Percentiles rank a stretch among this genome's conserved stretches.
Conservation (phyloP, 768 basidiomycete species). For the Mycena capillaripes region DNA sequence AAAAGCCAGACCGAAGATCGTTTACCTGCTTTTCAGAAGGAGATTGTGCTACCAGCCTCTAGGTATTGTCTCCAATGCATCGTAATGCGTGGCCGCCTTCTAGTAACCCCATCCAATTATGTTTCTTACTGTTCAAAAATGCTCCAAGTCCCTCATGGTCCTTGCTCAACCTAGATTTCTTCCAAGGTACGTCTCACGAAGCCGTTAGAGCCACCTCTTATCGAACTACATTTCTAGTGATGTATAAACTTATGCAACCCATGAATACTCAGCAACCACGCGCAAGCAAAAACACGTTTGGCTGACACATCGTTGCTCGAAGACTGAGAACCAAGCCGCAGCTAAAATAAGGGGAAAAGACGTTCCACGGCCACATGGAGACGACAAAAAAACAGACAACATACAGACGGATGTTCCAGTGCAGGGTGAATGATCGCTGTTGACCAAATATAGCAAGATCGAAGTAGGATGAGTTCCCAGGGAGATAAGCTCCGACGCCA, state of each 20-base stretch:
- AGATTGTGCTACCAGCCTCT: no score
- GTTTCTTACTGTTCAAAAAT: no score
- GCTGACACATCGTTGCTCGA: background rate
- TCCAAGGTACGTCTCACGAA: no score
- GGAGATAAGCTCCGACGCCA: no score
- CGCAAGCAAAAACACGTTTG: background rate
- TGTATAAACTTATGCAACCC: background rate
- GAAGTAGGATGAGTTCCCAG: background rate
- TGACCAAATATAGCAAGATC: background rate
- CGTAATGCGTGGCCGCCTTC: no score
- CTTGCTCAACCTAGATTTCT: no score
- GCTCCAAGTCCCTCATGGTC: no score
- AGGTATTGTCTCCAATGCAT: no score
- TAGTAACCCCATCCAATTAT: no score
- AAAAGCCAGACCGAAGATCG: no score
- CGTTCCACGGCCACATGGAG: background rate
- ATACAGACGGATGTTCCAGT: background rate
- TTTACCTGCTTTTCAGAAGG: no score
- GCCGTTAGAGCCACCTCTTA: background rate
- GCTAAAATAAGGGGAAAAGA: background rate
- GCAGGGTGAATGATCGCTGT: background rate
- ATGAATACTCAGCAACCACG: background rate
- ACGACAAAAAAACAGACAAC: background rate
- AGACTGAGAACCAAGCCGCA: background rate
- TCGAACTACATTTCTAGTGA: background rate